A percentile compares a stretch with the other conserved stretches of the same genome.
Conservation (phyloP, 2,329 filamentous ascomycete genomes). For the Diaporthe destruens region DNA sequence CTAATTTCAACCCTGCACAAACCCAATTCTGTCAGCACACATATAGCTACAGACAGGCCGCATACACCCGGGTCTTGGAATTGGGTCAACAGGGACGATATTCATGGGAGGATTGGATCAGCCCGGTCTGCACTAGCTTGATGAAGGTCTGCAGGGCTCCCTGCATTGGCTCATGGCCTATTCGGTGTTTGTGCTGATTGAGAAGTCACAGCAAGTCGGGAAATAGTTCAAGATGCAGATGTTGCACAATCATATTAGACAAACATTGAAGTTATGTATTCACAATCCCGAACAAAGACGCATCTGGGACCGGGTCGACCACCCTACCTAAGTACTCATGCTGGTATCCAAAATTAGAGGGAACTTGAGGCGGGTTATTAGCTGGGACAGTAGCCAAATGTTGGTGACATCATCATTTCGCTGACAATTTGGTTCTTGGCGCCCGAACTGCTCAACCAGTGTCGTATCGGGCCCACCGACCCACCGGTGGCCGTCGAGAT, state of each 20-base stretch:
- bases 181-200: not conserved
- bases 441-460: not conserved
- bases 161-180: not conserved
- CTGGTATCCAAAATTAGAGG: not conserved
- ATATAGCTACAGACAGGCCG: no score
- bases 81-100: no score
- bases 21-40: no score
- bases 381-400: no score
- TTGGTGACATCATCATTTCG: slow-evolving; percentile 23
- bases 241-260: not conserved
- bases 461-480: not conserved
- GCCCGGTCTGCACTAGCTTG: not conserved
- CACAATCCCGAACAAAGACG: not conserved
- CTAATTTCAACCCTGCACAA: no score
- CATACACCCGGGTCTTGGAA: no score
- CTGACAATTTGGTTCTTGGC: not conserved
- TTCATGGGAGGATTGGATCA: not conserved
- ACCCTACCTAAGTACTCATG: not conserved
- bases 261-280: not conserved
- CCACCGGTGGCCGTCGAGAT: not conserved
- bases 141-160: no score
- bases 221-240: no score
- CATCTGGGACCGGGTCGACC: not conserved
- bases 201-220: not conserved
- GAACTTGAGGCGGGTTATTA: not conserved